phyloP scores from a whole-genome alignment of 2,329 filamentous ascomycete genomes.

The Colletotrichum tropicicola region DNA sequence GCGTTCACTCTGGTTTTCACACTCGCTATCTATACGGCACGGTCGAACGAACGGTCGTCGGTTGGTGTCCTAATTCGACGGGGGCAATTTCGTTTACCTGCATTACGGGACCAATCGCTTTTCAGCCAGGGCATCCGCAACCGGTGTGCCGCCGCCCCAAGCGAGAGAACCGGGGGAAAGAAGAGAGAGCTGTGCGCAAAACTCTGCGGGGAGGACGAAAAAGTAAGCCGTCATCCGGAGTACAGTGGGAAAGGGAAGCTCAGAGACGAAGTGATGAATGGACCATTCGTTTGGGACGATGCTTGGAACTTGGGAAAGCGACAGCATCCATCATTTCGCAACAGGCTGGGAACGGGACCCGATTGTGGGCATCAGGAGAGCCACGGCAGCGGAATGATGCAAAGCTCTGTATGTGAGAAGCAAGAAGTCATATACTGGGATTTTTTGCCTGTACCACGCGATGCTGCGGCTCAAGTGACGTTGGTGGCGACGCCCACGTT shows the following conservation, averaged over 20 bases:
- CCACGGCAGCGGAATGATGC: conserved; percentile 18
- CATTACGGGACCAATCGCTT: conserved; percentile 10
- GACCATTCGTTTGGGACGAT: conserved; percentile 14
- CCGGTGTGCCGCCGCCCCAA: conserved; percentile 14
- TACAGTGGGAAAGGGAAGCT: conserved; percentile 13
- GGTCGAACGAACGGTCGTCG: conserved; percentile 16
- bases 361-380: neutral
- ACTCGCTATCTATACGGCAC: conserved; percentile 22
- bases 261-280: conserved; percentile 27
- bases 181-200: neutral
- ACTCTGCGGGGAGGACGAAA: neutral
- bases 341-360: neutral
- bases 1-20: conserved; percentile 32
- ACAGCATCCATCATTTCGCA: conserved; percentile 1
- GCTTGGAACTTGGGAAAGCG: neutral
- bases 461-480: conserved; percentile 3
- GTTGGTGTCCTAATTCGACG: conserved; percentile 1
- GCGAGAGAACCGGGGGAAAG: conserved; percentile 6
- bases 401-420: conserved; percentile 6
- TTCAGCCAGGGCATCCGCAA: conserved; percentile 6
- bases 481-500: neutral
- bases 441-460: neutral
- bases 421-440: conserved; percentile 2
- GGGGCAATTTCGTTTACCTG: conserved; percentile 9
- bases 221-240: conserved; percentile 18